phyloP scores from a whole-genome alignment of 805 yeast genomes.

The Pichia insulana region DNA sequence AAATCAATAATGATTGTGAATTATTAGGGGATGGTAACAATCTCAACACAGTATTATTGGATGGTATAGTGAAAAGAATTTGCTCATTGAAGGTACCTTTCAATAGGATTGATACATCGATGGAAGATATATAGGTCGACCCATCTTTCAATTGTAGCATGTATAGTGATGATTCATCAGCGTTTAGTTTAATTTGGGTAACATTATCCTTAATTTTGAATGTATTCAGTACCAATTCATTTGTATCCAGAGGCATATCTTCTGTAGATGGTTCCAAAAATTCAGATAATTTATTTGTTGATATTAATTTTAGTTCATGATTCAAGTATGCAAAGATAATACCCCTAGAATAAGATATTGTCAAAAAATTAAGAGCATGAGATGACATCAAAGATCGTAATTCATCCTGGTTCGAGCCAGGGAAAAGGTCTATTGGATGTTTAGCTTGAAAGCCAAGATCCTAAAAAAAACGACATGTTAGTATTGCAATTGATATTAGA shows the following conservation, averaged over 20 bases:
- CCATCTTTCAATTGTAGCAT: slow-evolving; percentile 12
- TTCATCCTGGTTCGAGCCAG: not conserved
- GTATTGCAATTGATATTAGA: too few species aligned
- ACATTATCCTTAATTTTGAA: slow-evolving; percentile 4
- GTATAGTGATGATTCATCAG: slow-evolving; percentile 15
- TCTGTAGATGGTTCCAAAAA: slow-evolving; percentile 12
- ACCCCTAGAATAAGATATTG: slow-evolving; percentile 15
- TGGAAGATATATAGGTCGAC: not conserved
- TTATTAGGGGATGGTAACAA: slow-evolving; percentile 6
- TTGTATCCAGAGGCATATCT: slow-evolving; percentile 1
- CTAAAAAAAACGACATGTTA: slow-evolving; percentile 5
- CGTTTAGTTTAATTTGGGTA: slow-evolving; percentile 17
- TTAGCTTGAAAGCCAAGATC: slow-evolving; percentile 26
- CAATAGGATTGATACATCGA: slow-evolving; percentile 4
- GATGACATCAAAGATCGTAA: slow-evolving; percentile 1
- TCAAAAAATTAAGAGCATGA: slow-evolving; percentile 13
- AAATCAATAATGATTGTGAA: not conserved
- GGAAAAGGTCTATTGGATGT: slow-evolving; percentile 20
- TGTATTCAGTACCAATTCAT: not conserved
- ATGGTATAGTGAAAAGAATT: slow-evolving; percentile 1
- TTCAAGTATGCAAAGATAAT: slow-evolving; percentile 17
- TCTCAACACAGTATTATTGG: not conserved
- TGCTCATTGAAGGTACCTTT: slow-evolving; percentile 5
- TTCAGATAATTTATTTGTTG: slow-evolving; percentile 13
- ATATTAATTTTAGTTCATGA: slow-evolving; percentile 14